Evolutionary conservation across 2,329 filamentous ascomycete species (phyloP).

Genomic region (Cercospora sesami): DNA sequence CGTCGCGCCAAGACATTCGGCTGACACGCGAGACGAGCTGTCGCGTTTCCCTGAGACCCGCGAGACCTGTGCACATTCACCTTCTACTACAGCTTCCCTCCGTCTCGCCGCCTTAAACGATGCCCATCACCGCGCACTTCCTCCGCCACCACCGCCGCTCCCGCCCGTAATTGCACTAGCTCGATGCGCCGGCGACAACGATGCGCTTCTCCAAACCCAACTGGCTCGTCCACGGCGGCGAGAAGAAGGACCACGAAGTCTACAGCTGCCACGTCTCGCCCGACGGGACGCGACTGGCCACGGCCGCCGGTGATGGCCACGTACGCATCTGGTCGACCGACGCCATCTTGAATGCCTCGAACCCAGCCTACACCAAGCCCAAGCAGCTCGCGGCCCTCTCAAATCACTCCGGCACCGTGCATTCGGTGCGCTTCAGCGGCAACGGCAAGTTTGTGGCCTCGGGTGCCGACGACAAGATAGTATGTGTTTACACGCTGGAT

Average conservation of each 20-base stretch:
- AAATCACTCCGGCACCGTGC: conserved; percentile 96
- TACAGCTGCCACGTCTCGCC: conserved; percentile 98
- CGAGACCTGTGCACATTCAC: neutral
- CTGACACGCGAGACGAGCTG: neutral
- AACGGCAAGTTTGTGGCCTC: conserved; percentile 95
- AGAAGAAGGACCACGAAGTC: conserved; percentile 97
- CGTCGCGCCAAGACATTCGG: neutral
- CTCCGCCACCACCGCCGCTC: neutral
- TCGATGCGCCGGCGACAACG: conserved; percentile 7
- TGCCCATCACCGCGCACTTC: neutral
- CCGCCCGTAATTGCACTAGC: neutral
- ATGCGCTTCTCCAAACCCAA: conserved; percentile 80
- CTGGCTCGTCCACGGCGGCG: conserved; percentile 94
- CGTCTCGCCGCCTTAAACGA: neutral
- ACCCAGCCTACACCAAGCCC: conserved; percentile 71
- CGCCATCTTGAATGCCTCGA: conserved; percentile 77
- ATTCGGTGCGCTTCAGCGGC: conserved; percentile 93
- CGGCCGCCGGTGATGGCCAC: conserved; percentile 94
- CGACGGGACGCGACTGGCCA: conserved; percentile 87
- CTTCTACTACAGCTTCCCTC: neutral
- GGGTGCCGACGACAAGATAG: conserved; percentile 97
- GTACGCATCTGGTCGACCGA: conserved; percentile 98
- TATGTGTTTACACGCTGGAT: conserved; percentile 93
- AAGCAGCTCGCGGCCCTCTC: conserved; percentile 97
- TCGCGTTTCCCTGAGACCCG: neutral